Percentiles rank a stretch among this genome's conserved stretches.
These are phyloP conservation scores for Prunus davidiana DNA, from an alignment of 306 rosid species.

Conservation along the genomic window DNA sequence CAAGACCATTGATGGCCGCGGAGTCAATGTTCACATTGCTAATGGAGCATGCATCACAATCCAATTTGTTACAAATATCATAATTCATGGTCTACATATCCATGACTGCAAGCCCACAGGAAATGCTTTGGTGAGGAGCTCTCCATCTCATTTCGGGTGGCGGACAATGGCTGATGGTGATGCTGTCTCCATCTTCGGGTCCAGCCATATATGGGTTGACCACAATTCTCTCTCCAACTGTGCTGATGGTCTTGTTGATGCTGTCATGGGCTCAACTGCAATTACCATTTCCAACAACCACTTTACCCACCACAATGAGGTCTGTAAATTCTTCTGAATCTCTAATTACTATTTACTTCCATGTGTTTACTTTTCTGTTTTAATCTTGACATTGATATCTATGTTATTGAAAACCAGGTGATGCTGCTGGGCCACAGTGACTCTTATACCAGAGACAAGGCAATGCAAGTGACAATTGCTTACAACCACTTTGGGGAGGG, in stretches of 20 bases:
- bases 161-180: constrained; percentile 99
- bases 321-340: constrained; percentile 20
- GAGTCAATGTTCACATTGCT: constrained; percentile 88
- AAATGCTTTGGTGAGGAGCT: constrained; percentile 95
- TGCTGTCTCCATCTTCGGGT: constrained; percentile 82
- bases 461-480: constrained; percentile 96
- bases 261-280: constrained; percentile 95
- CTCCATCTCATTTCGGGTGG: constrained; percentile 89
- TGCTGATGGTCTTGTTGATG: constrained; percentile 97
- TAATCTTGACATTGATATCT: constrained; percentile 13
- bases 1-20: constrained; percentile 96
- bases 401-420: constrained; percentile 54
- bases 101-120: constrained; percentile 97
- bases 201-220: constrained; percentile 95
- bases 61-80: constrained; percentile 80
- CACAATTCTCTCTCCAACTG: constrained; percentile 91
- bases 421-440: constrained; percentile 96
- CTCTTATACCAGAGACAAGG: constrained; percentile 86
- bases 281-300: constrained; percentile 95
- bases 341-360: neutral
- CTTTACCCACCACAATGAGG: constrained; percentile 98
- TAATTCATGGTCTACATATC: constrained; percentile 83
- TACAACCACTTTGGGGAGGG: constrained; percentile 99
- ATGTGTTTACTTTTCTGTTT: neutral
- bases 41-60: constrained; percentile 88